Conservation (phyloP, 768 basidiomycete genomes). For the Boletellus emodensis region DNA sequence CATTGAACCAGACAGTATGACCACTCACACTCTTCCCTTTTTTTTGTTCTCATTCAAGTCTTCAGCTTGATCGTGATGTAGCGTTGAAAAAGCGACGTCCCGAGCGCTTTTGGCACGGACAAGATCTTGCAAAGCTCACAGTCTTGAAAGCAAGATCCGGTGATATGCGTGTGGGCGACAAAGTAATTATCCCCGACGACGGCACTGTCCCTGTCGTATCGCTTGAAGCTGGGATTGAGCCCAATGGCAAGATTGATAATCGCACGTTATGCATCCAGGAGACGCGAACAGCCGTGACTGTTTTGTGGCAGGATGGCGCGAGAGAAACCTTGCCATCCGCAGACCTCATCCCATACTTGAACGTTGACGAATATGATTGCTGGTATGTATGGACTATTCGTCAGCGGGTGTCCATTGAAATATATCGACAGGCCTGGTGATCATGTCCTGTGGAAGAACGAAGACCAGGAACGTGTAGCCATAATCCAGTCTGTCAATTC, state of each 20-base stretch:
- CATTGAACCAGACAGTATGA: conserved; percentile 78
- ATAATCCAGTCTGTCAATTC: conserved; percentile 79
- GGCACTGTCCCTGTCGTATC: conserved; percentile 47
- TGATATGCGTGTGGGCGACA: conserved; percentile 72
- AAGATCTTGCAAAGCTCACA: conserved; percentile 59
- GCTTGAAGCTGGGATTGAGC: conserved; percentile 54
- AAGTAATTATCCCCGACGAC: conserved; percentile 55
- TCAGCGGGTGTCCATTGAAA: conserved; percentile 3
- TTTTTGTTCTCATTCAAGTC: conserved; percentile 2
- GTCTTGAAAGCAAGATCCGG: conserved; percentile 59
- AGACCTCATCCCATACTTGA: conserved; percentile 75
- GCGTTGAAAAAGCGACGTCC: conserved; percentile 64
- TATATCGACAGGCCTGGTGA: conserved; percentile 74
- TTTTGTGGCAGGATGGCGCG: conserved; percentile 88
- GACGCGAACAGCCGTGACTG: conserved; percentile 61
- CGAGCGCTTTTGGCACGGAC: conserved; percentile 67
- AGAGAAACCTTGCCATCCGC: conserved; percentile 57
- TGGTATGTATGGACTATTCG: conserved; percentile 48
- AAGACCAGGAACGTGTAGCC: conserved; percentile 60
- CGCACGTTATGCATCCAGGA: conserved; percentile 62
- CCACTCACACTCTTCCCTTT: not conserved
- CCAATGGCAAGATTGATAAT: conserved; percentile 46
- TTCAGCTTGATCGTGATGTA: conserved; percentile 55
- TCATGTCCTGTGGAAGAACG: conserved; percentile 79
- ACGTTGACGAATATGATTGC: conserved; percentile 89